A percentile compares a stretch with the other conserved stretches of the same genome.
These are phyloP conservation scores for Ustilago cynodontis DNA, from an alignment of 1,284 basidiomycete species.

Conservation along the genomic window DNA sequence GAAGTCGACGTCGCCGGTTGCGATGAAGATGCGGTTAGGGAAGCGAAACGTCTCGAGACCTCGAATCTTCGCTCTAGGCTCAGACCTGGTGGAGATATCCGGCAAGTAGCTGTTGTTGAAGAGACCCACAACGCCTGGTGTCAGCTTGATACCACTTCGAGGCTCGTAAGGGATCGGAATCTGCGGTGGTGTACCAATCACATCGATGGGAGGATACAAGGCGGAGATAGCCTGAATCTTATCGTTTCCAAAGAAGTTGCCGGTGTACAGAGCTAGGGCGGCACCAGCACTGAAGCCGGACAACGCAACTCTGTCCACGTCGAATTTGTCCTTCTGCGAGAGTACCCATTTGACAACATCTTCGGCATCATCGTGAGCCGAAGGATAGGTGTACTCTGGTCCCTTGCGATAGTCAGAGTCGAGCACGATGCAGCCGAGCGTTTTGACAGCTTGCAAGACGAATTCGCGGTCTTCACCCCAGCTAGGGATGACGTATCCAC, in stretches of 20 bases:
- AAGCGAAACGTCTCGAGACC: constrained; percentile 40
- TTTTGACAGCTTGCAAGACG: constrained; percentile 27
- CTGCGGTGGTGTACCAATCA: neutral
- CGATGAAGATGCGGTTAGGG: constrained; percentile 49
- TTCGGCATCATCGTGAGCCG: constrained; percentile 50
- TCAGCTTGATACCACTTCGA: constrained; percentile 44
- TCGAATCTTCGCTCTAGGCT: constrained; percentile 42
- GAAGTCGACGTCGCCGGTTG: constrained; percentile 53
- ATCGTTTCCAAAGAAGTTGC: constrained; percentile 33
- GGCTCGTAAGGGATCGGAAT: constrained; percentile 10
- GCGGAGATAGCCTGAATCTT: constrained; percentile 48
- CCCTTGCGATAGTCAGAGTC: constrained; percentile 64
- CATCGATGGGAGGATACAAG: constrained; percentile 51
- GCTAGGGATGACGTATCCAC: constrained; percentile 43
- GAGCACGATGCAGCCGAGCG: constrained; percentile 31
- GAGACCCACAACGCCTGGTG: constrained; percentile 25
- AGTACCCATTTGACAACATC: constrained; percentile 53
- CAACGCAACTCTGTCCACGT: constrained; percentile 38
- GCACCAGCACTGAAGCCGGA: constrained; percentile 64
- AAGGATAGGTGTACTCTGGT: constrained; percentile 60
- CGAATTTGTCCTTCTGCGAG: constrained; percentile 43
- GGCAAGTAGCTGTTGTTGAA: constrained; percentile 59
- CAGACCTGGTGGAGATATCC: constrained; percentile 7
- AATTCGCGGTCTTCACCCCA: constrained; percentile 46
- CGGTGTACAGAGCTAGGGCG: constrained; percentile 49